Base-by-base conservation (phyloP, 768 basidiomycete species). In the Baorangia bicolor region DNA sequence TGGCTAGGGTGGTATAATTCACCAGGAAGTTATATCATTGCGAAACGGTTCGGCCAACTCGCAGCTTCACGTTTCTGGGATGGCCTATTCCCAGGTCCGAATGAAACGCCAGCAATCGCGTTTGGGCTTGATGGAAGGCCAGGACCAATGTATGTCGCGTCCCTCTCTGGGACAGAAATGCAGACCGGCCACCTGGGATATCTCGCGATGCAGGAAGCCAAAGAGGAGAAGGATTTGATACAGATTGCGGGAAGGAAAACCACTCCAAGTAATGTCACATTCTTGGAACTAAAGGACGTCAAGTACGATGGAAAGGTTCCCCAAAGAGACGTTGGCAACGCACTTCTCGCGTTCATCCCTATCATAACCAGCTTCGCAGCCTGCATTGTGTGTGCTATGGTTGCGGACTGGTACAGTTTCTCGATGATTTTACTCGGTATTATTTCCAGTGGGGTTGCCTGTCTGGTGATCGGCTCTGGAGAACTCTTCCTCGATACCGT, bases 1-100 rank as follows among this genome's bases (percentile, higher is more conserved):
- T 75, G 68, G 70, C 35, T 74, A 3, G 73, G 74, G 8, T 74
- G 68, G 69, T 72, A 75, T 49, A 75, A 74, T 41, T 71, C 72
- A 8, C 73, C 74, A 0, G 73, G 73, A 13, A 71, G 73, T 50
- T 73, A 72, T 25, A 64, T 57, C 1, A 51, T 75, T 20, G 73
- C 72, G 4, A 74, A 68, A 49, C 60, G 49, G n/a, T 74, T 70
- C 21, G 70, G 69, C 13, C 63, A 64, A 27, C 30, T 74, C 11
- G 71, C 73, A 8, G 53, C 52, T 14, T 58, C 65, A 7, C 62
- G 62, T 20, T 21, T 73, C 42, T 73, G 71, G 71, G 64, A 67
- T 49, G 72, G 69, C 10, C 53, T 73, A 1, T 74, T 67, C 44
- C 72, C 71, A 8, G 72, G 71, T 12, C 58, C 56, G 18, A 64